Evolutionary conservation across 73 alveolate genomes (phyloP).

Genomic region (Symbiodinium natans): DNA sequence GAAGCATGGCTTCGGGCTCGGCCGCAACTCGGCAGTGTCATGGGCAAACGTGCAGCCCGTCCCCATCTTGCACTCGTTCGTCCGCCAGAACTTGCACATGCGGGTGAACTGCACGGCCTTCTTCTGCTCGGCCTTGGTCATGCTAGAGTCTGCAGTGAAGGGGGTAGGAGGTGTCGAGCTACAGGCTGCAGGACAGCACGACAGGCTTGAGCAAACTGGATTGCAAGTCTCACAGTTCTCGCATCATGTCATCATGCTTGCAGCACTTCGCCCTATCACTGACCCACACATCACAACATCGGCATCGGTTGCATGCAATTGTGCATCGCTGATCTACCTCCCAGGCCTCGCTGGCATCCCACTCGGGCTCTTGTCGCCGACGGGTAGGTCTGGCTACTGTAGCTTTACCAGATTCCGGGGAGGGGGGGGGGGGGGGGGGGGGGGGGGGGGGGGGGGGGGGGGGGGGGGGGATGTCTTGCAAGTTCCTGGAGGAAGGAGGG

Average conservation of each 20-base stretch:
- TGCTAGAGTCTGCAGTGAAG: neutral
- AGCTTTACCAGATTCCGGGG: too few relatives aligned
- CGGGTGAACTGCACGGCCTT: neutral
- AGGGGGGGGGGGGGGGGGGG: too few relatives aligned
- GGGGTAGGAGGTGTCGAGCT: neutral
- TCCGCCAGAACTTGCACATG: slow-evolving; percentile 13
- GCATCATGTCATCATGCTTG: too few relatives aligned
- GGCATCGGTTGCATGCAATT: too few relatives aligned
- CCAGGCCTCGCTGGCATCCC: neutral
- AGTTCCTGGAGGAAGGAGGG: too few relatives aligned
- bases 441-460: too few relatives aligned
- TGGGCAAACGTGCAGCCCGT: neutral
- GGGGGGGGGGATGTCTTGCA: too few relatives aligned
- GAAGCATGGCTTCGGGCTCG: neutral
- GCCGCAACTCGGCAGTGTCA: neutral
- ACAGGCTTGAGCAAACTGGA: neutral
- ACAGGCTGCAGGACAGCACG: neutral
- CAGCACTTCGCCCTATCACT: too few relatives aligned
- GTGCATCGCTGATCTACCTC: too few relatives aligned
- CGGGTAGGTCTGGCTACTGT: neutral
- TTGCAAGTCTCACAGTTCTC: too few relatives aligned
- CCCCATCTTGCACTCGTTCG: slow-evolving; percentile 17
- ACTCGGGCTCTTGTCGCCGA: neutral
- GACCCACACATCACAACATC: too few relatives aligned
- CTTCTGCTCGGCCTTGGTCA: neutral